Conservation (phyloP, 805 yeast species). For the Komagataella mondaviorum region DNA sequence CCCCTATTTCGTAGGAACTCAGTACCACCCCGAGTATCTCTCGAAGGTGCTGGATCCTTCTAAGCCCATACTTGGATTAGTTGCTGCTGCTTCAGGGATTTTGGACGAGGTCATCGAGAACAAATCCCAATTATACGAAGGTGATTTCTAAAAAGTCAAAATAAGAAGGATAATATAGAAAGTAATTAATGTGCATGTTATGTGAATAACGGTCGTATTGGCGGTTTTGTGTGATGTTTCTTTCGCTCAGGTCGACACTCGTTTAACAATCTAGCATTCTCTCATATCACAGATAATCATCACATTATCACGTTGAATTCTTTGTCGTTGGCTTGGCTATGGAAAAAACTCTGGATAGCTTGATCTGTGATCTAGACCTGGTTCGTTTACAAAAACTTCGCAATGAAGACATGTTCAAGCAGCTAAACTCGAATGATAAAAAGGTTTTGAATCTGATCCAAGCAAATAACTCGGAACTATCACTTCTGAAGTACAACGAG, state of each 20-base stretch:
- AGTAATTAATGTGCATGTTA: not conserved
- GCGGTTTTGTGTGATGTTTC: not conserved
- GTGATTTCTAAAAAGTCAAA: not conserved
- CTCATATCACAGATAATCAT: too few relatives aligned
- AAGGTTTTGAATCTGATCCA: not conserved
- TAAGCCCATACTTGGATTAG: slow-evolving; percentile 88
- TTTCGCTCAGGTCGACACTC: not conserved
- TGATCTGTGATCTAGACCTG: not conserved
- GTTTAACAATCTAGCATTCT: not conserved
- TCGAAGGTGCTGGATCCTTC: slow-evolving; percentile 96
- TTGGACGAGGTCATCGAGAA: slow-evolving; percentile 49
- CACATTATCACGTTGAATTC: not conserved
- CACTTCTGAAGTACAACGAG: not conserved
- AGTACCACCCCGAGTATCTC: slow-evolving; percentile 96
- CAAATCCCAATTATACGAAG: slow-evolving; percentile 6
- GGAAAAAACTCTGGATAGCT: not conserved
- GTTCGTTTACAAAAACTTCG: not conserved
- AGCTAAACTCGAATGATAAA: not conserved
- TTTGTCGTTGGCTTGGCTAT: not conserved
- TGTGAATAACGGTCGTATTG: not conserved
- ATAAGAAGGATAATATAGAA: not conserved
- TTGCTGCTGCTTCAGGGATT: slow-evolving; percentile 86
- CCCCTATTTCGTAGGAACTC: slow-evolving; percentile 89
- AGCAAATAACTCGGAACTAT: not conserved
- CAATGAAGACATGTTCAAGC: not conserved